A percentile compares a stretch with the other conserved stretches of the same genome.
phyloP scores from a whole-genome alignment of 495 filamentous ascomycete genomes.

The Lophiotrema nucula region DNA sequence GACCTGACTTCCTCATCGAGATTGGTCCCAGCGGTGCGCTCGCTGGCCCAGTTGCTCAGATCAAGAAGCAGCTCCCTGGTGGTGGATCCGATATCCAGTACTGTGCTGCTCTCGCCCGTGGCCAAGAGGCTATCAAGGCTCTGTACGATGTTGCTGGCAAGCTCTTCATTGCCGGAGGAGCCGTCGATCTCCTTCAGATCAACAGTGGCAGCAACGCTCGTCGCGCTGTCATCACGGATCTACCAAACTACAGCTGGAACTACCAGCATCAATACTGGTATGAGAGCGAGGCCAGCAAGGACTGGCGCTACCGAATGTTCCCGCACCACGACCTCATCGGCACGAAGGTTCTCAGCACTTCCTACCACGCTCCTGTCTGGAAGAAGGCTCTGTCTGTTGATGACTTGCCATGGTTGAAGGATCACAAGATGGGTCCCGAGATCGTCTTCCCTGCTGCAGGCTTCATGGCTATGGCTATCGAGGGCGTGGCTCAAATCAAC shows the following conservation, averaged over 20 bases:
- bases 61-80: background rate
- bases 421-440: background rate
- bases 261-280: background rate
- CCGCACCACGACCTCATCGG: background rate
- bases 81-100: background rate
- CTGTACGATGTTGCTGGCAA: background rate
- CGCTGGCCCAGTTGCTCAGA: constrained; percentile 7
- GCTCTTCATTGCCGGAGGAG: background rate
- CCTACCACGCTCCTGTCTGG: background rate
- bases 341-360: background rate
- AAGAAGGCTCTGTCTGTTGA: constrained; percentile 2
- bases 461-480: constrained; percentile 9
- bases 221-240: constrained; percentile 10
- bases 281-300: background rate
- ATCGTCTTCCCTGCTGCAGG: constrained; percentile 16
- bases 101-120: background rate
- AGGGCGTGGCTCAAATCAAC: constrained; percentile 33
- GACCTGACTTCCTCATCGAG: constrained; percentile 3
- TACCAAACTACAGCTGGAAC: constrained; percentile 12
- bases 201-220: background rate
- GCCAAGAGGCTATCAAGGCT: background rate
- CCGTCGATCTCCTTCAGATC: background rate
- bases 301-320: background rate
- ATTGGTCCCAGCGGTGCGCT: constrained; percentile 15
- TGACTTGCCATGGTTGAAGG: constrained; percentile 3